phyloP scores from a whole-genome alignment of 139 green algal species.

The Chlorella sp. region DNA sequence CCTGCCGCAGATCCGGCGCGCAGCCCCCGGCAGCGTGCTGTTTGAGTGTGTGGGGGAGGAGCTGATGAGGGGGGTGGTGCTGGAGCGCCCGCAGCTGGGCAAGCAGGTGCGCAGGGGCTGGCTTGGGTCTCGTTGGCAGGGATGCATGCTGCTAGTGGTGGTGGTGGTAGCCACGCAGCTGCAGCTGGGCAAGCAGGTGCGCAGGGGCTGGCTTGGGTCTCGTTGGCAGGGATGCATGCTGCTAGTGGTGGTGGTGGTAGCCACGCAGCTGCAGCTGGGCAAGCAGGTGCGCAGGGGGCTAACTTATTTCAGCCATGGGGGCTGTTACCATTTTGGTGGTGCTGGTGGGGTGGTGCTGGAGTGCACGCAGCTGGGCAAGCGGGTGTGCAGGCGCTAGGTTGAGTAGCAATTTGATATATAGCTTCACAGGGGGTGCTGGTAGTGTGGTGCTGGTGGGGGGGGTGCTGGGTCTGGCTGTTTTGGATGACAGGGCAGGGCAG shows the following conservation, averaged over 20 bases:
- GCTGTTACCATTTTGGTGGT: no score
- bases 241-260: not conserved
- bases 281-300: no score
- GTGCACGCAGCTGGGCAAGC: no score
- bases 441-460: no score
- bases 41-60: conserved; percentile 53
- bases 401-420: no score
- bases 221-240: not conserved
- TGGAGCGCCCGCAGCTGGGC: conserved; percentile 35
- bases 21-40: conserved; percentile 43
- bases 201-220: not conserved
- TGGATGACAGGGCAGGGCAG: no score
- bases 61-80: conserved; percentile 37
- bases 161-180: not conserved
- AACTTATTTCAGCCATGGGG: no score
- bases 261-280: not conserved
- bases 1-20: conserved; percentile 20
- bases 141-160: not conserved
- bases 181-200: conserved; percentile 8
- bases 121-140: not conserved
- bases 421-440: no score
- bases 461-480: no score
- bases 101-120: conserved; percentile 4
- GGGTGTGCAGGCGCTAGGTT: no score
- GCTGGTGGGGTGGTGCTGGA: no score